Base-by-base conservation (phyloP, 2,329 filamentous ascomycete genomes). In the Ustulina deusta region DNA sequence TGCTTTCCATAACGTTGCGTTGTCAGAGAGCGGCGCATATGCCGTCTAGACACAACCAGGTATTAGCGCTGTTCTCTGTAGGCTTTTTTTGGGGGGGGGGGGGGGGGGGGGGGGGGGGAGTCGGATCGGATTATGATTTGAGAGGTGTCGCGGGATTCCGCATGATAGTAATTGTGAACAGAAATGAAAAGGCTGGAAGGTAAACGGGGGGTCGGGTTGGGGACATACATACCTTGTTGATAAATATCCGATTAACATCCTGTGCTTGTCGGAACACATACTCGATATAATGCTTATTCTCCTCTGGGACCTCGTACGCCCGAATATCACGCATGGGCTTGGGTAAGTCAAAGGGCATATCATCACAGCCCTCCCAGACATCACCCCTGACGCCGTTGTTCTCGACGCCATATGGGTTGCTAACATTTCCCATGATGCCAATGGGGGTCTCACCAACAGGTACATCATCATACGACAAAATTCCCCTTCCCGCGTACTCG, bases 281-380 rank as follows among this genome's bases (percentile, higher is more conserved):
- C 65, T 78, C 74, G 40, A 80, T 74, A 27, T 77, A 77, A 61
- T 79, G 77, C 63, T 66, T 73, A 65, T 80, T 80, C 22, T 62
- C 58, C 38, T 76, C 73, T 36, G 69, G 66, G 2, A 79, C 74
- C 2, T 77, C 73, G 38, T 77, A 74, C 2, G 78, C 79, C 17
- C 71, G 68, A 17, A 72, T 65, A 25, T 52, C 52, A 11, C 79
- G 72, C 72, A 76, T 73, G 15, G 79, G 79, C 62, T 66, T 69
- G 27, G 79, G 76, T 65, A 77, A 56, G 52, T 77, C 75, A 59
- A 81, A 80, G 2, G 78, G 78, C 74, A 80, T 75, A 40, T 80
- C 79, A 58, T 75, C 71, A 60, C 79, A 80, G 10, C 76, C 75
- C 61, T 76, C 77, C 78, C 77, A 79, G 9, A 73, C 73, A 49